Conservation (phyloP, 164 flowering plant species). For the Magnolia sinica region DNA sequence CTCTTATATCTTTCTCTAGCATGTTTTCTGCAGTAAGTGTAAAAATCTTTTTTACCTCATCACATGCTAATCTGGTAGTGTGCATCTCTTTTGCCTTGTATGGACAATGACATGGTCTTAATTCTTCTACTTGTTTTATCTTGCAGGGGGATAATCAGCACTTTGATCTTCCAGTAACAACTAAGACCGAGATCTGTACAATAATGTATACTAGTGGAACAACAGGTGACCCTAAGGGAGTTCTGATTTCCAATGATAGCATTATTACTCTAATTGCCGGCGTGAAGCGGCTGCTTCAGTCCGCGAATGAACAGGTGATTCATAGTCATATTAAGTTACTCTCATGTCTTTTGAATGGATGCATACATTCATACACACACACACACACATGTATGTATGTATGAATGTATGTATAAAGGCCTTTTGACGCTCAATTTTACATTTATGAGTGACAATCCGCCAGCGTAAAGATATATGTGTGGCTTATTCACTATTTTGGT, state of each 20-base stretch:
- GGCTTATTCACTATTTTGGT: not conserved
- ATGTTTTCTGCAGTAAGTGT: no score
- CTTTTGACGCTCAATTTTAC: not conserved
- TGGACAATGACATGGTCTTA: not conserved
- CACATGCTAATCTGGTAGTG: no score
- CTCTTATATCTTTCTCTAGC: not conserved
- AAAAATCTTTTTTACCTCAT: no score
- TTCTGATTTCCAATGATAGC: slow-evolving; percentile 73
- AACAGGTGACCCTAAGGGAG: slow-evolving; percentile 98
- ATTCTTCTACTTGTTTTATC: not conserved
- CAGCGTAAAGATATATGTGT: not conserved
- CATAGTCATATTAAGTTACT: not conserved
- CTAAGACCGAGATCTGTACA: slow-evolving; percentile 78
- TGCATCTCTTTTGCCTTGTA: no score
- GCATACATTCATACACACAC: no score
- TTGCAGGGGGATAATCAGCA: slow-evolving; percentile 59
- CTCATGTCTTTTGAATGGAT: no score
- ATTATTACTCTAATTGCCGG: slow-evolving; percentile 75
- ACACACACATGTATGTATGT: no score
- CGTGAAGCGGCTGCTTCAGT: slow-evolving; percentile 43
- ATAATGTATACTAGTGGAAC: slow-evolving; percentile 99
- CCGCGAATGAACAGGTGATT: slow-evolving; percentile 64
- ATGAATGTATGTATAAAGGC: not conserved
- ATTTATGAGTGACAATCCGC: not conserved
- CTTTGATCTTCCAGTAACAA: slow-evolving; percentile 60